Evolutionary conservation across 2,329 filamentous ascomycete species (phyloP).

Genomic region (Phialemoniopsis sp.): DNA sequence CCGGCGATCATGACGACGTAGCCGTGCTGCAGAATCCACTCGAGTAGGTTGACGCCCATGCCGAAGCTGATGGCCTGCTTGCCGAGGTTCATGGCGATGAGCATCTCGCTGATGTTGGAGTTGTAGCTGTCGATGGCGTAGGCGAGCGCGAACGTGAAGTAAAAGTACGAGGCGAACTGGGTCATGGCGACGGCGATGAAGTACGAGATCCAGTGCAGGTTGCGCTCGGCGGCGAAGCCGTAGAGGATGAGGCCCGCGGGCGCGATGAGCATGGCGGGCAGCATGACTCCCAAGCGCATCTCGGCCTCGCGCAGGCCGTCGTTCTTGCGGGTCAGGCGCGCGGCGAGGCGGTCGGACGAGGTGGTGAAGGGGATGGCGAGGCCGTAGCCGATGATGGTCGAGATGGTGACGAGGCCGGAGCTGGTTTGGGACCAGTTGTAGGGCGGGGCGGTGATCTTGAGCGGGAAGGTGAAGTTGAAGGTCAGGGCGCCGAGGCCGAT

Average conservation of each 20-base stretch:
- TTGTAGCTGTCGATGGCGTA: constrained; percentile 58
- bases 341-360: constrained; percentile 34
- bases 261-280: constrained; percentile 30
- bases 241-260: constrained; percentile 38
- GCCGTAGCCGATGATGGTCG: constrained; percentile 24
- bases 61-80: constrained; percentile 53
- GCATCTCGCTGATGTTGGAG: constrained; percentile 57
- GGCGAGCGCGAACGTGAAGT: constrained; percentile 53
- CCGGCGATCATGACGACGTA: constrained; percentile 48
- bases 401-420: constrained; percentile 40
- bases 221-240: constrained; percentile 27
- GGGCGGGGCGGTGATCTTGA: constrained; percentile 37
- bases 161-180: constrained; percentile 48
- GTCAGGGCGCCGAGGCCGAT: constrained; percentile 44
- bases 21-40: constrained; percentile 44
- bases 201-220: constrained; percentile 41
- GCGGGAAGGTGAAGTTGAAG: constrained; percentile 45
- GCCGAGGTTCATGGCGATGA: constrained; percentile 55
- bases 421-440: constrained; percentile 41
- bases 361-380: constrained; percentile 40
- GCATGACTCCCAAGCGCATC: constrained; percentile 35
- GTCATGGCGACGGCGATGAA: constrained; percentile 44
- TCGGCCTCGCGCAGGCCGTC: constrained; percentile 43
- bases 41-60: constrained; percentile 42
- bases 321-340: constrained; percentile 36